phyloP scores from a whole-genome alignment of 169 alveolate species.

The Cryptosporidium parvum region DNA sequence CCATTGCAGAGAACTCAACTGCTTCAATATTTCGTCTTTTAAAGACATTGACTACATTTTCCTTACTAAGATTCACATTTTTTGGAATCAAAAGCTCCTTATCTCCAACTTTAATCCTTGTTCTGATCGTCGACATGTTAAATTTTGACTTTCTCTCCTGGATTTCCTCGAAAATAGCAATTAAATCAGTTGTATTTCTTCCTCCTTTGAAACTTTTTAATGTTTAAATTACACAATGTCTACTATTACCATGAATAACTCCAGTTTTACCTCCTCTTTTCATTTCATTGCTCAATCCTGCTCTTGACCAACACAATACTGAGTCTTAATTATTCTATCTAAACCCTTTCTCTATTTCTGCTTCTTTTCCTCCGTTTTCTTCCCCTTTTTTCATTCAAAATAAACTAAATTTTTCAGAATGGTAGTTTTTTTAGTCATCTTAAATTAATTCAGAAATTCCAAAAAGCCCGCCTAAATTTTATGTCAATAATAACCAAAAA shows the following conservation, averaged over 20 bases:
- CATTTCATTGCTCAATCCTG: neutral
- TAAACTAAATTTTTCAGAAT: too few species aligned
- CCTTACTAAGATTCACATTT: conserved; percentile 22
- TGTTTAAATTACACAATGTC: neutral
- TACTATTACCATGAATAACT: neutral
- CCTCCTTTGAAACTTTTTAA: neutral
- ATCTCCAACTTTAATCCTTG: conserved; percentile 30
- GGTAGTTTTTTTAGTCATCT: neutral
- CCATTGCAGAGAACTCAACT: conserved; percentile 86
- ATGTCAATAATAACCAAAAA: neutral
- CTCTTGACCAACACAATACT: neutral
- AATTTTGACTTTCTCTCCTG: neutral
- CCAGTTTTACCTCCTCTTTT: neutral
- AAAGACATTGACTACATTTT: conserved; percentile 27
- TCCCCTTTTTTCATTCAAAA: neutral
- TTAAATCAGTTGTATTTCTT: neutral
- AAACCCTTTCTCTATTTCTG: neutral
- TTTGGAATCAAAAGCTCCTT: conserved; percentile 24
- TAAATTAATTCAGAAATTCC: neutral
- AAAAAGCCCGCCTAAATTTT: neutral
- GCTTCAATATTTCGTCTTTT: conserved; percentile 80
- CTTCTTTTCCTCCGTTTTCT: neutral
- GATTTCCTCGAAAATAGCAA: neutral
- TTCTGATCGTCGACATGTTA: conserved; percentile 4
- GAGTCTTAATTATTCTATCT: neutral